These are phyloP conservation scores for Citrullus amarus DNA, from an alignment of 306 rosid genomes.

Conservation along the genomic window DNA sequence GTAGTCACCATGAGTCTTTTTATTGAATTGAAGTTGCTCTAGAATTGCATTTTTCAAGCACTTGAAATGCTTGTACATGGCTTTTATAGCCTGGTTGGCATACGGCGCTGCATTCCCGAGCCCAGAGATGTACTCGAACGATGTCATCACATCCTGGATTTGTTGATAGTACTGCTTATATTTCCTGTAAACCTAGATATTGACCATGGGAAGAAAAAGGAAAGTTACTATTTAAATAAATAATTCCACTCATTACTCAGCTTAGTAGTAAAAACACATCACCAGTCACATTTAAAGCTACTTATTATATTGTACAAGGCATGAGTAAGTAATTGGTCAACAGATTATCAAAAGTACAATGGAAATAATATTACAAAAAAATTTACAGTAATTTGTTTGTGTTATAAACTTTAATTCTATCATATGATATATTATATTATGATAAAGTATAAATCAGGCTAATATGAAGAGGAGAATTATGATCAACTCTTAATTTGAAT, in stretches of 20 bases:
- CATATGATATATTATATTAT: background rate
- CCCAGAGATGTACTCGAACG: constrained; percentile 77
- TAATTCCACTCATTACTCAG: background rate
- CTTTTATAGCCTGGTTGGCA: constrained; percentile 67
- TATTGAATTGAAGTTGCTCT: constrained; percentile 57
- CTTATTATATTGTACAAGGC: background rate
- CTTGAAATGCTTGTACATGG: constrained; percentile 70
- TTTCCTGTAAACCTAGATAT: constrained; percentile 65
- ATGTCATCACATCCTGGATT: constrained; percentile 51
- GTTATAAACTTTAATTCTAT: background rate
- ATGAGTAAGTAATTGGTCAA: background rate
- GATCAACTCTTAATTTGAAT: too few relatives aligned
- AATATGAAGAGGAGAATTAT: background rate
- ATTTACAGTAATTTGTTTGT: background rate
- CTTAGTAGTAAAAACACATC: background rate
- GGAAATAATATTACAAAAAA: background rate
- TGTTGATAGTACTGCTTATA: constrained; percentile 83
- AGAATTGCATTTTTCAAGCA: constrained; percentile 60
- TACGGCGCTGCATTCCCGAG: constrained; percentile 71
- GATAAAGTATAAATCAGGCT: background rate
- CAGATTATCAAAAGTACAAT: background rate
- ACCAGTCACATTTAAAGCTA: background rate
- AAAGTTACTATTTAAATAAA: background rate
- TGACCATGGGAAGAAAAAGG: background rate
- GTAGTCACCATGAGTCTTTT: constrained; percentile 29